phyloP scores from a whole-genome alignment of 2,329 filamentous ascomycete species.

The Ambrosiella xylebori region DNA sequence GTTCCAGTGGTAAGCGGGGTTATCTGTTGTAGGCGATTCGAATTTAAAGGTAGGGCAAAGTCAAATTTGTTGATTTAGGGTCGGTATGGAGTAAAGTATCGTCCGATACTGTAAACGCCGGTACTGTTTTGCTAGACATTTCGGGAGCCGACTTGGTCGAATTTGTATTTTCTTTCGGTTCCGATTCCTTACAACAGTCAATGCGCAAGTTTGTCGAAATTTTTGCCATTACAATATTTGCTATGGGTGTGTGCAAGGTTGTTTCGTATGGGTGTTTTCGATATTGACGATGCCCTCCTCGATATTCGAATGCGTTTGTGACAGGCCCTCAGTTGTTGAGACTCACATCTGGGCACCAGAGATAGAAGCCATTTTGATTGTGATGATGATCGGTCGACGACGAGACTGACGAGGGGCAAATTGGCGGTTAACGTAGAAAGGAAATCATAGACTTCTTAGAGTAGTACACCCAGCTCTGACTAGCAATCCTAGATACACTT shows the following conservation, averaged over 20 bases:
- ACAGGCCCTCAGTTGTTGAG: constrained; percentile 1
- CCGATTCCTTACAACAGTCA: neutral
- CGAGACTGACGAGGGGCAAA: constrained; percentile 13
- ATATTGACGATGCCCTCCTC: constrained; percentile 11
- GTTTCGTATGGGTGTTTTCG: neutral
- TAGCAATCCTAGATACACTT: constrained; percentile 13
- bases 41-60: neutral
- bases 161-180: neutral
- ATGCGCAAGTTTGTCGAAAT: neutral
- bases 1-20: neutral
- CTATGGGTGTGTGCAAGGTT: constrained; percentile 1
- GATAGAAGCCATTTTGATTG: constrained; percentile 14
- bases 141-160: no score
- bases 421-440: constrained; percentile 13
- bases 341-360: constrained; percentile 14
- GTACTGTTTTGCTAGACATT: no score
- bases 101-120: no score
- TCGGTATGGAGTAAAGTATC: no score
- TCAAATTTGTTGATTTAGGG: neutral
- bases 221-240: neutral
- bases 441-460: constrained; percentile 13
- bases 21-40: neutral
- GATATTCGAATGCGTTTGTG: neutral
- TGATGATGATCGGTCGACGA: constrained; percentile 13
- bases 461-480: constrained; percentile 9